Conservation (phyloP, 192 early-diverging fungal species). For the Mortierella hygrophila region DNA sequence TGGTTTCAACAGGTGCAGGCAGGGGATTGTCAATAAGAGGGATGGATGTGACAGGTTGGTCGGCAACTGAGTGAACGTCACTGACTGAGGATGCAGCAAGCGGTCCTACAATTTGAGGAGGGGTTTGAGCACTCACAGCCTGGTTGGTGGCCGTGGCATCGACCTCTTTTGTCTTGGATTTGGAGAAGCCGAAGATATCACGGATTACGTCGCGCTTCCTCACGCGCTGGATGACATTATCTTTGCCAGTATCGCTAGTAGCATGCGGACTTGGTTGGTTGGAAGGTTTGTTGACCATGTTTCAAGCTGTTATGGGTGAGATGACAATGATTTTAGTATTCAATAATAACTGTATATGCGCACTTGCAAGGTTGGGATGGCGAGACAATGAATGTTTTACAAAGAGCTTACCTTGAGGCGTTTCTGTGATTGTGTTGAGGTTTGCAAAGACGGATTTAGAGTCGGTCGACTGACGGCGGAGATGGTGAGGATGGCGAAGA, state of each 20-base stretch:
- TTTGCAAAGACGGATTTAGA: no score
- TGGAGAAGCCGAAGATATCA: not conserved
- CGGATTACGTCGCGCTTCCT: not conserved
- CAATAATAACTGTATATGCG: no score
- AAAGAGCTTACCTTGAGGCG: no score
- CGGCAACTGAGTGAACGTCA: no score
- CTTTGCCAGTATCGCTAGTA: not conserved
- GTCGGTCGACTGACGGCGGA: no score
- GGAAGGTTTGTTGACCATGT: not conserved
- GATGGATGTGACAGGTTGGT: no score
- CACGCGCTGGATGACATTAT: not conserved
- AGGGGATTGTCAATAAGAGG: not conserved
- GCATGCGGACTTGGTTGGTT: not conserved
- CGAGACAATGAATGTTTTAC: no score
- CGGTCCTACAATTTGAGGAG: not conserved
- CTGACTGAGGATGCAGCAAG: not conserved
- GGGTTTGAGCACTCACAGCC: not conserved
- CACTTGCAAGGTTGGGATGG: no score
- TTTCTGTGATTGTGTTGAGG: no score
- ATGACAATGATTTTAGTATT: no score
- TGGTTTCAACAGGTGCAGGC: not conserved
- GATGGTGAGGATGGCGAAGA: no score
- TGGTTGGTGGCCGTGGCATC: not conserved
- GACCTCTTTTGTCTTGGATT: not conserved
- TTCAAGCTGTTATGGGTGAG: no score